These are phyloP conservation scores for Halenospora varia DNA, from an alignment of 495 filamentous ascomycete species.

Conservation along the genomic window DNA sequence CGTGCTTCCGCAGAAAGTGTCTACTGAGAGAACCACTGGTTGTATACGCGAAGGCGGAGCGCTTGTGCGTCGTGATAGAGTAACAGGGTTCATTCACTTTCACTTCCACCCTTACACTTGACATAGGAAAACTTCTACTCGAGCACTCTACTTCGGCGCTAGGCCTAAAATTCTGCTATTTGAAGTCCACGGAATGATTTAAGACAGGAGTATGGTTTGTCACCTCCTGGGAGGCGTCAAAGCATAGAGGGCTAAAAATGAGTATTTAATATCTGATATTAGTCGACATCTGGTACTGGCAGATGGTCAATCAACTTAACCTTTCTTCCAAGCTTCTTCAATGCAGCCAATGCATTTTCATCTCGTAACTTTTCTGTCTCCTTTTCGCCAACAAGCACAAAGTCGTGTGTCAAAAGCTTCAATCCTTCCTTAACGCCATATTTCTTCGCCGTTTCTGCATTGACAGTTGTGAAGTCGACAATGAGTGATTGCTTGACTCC, in stretches of 20 bases:
- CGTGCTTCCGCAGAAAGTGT: slow-evolving; percentile 17
- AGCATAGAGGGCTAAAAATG: too few relatives aligned
- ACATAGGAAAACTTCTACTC: too few relatives aligned
- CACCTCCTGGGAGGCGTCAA: too few relatives aligned
- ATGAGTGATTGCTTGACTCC: slow-evolving; percentile 85
- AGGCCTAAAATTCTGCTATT: too few relatives aligned
- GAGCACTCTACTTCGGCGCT: too few relatives aligned
- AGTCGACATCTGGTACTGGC: slow-evolving; percentile 75
- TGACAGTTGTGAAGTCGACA: slow-evolving; percentile 64
- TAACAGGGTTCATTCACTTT: too few relatives aligned
- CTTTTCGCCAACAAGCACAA: slow-evolving; percentile 65
- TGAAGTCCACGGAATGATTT: too few relatives aligned
- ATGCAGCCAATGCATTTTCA: slow-evolving; percentile 65
- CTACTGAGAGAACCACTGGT: slow-evolving; percentile 8
- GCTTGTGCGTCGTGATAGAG: too few relatives aligned
- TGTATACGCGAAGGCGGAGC: too few relatives aligned
- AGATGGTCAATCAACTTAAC: slow-evolving; percentile 79
- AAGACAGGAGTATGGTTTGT: too few relatives aligned
- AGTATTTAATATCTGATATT: too few relatives aligned
- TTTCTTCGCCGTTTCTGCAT: slow-evolving; percentile 53
- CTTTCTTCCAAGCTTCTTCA: slow-evolving; percentile 65
- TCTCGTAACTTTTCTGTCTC: slow-evolving; percentile 68
- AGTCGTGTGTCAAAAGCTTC: slow-evolving; percentile 67
- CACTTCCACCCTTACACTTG: too few relatives aligned
- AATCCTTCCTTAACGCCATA: slow-evolving; percentile 68